These are phyloP conservation scores for Arbutus unedo DNA, from an alignment of 148 eudicot species.

Conservation along the genomic window DNA sequence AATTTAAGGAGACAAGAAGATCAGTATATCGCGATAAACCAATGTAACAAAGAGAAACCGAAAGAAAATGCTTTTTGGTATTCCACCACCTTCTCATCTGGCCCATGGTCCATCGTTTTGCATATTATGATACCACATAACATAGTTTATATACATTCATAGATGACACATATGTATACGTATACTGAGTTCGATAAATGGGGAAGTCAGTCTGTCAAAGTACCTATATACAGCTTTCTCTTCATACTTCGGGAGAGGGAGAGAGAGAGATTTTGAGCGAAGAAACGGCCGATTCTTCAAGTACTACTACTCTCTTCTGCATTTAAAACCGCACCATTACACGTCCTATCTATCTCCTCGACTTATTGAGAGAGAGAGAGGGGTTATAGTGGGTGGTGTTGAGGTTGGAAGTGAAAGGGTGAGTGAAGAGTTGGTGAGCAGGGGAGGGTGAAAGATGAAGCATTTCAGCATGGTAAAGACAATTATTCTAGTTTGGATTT, in stretches of 20 bases:
- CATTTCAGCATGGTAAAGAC: slow-evolving; percentile 14
- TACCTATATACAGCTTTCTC: neutral
- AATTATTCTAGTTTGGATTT: slow-evolving; percentile 7
- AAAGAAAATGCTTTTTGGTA: too few species aligned
- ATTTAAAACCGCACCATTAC: slow-evolving; percentile 17
- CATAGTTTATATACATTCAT: too few species aligned
- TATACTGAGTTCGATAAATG: neutral
- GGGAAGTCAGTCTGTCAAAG: neutral
- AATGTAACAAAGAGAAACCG: too few species aligned
- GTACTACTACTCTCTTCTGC: slow-evolving; percentile 12
- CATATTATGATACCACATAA: too few species aligned
- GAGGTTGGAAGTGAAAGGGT: neutral
- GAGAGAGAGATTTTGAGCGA: slow-evolving; percentile 12
- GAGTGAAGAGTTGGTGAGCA: neutral
- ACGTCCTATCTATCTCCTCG: neutral
- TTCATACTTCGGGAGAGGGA: neutral
- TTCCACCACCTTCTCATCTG: too few species aligned
- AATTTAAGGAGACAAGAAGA: too few species aligned
- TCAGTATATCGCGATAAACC: too few species aligned
- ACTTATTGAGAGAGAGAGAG: neutral
- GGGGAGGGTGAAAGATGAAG: neutral
- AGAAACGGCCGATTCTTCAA: slow-evolving; percentile 37
- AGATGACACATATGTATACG: neutral
- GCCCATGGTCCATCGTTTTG: too few species aligned
- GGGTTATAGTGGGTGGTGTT: neutral